These are phyloP conservation scores for Prorocentrum cordatum DNA, from an alignment of 169 alveolate species.

Conservation along the genomic window DNA sequence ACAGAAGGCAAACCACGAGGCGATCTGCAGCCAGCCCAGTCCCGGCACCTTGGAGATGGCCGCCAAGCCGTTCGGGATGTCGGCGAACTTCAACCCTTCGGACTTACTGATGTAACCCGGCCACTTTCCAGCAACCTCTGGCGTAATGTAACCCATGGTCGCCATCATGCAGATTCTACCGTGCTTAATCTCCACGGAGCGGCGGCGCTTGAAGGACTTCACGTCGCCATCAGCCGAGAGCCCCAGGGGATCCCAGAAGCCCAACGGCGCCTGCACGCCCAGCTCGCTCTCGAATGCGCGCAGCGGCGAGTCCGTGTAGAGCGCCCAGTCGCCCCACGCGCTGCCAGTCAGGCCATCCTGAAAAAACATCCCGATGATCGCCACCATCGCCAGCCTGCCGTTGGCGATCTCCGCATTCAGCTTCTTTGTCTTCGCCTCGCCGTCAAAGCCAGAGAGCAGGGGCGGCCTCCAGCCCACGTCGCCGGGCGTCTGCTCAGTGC, in stretches of 20 bases:
- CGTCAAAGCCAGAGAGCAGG: not conserved
- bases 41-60: constrained; percentile 2
- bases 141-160: not conserved
- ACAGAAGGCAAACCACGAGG: too few species aligned
- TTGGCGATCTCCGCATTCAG: not conserved
- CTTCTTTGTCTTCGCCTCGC: not conserved
- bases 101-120: not conserved
- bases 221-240: not conserved
- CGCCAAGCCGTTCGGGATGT: not conserved
- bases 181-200: not conserved
- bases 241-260: not conserved
- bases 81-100: not conserved
- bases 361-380: not conserved
- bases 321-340: not conserved
- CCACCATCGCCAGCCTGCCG: not conserved
- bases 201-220: not conserved
- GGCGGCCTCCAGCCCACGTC: constrained; percentile 22
- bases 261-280: not conserved
- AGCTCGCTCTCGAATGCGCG: not conserved
- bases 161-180: not conserved
- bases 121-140: not conserved
- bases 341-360: not conserved
- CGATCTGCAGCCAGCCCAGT: too few species aligned
- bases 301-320: not conserved
- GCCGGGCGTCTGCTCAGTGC: not conserved